Evolutionary conservation across 2,329 filamentous ascomycete species (phyloP), one percentile per base, ranked within the genome.

Genomic region (Oidium heveae): DNA sequence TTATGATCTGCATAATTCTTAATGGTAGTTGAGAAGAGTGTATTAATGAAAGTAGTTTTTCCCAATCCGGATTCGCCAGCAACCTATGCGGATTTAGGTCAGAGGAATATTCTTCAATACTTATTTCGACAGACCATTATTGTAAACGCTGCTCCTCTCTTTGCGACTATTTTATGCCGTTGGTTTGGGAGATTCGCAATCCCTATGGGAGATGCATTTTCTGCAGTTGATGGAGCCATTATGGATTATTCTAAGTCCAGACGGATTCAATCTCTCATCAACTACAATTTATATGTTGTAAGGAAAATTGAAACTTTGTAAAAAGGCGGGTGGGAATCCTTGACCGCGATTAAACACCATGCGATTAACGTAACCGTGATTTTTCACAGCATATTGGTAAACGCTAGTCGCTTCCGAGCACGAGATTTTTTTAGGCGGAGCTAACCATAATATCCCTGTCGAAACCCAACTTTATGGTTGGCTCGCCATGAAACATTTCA

Each of bases 1-100:
- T 94, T 94, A 79, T 98, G 89, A 72, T 98, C 91, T 77, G 91
- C 91, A 71, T 98, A 98, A 79, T 96, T 98, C 79, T 98, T 98
- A 79, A 98, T 98, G 65, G 91, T 98, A 62, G 93, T 98, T 59
- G 91, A 98, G 78, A 98, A 98, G 58, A 98, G 82, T 57, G 91
- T 98, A 81, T 98, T 98, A 80, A 98, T 96, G 73, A 98, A 98
- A 65, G 91, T 98, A 28, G 93, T 98, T 80, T 98, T 98, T 75
- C 91, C 91, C 63, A 96, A 74, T 67, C 89, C 89, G 62, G 91
- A 96, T 75, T 98, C 89, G 74, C 89, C 89, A 73, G 91, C 91
- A 72, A 96, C 87, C 87, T 94, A 65, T 51, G 20, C 12, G 16
- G 6, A n/a, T 56, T 43, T 56, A 33, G 18, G 39, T 60, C 28